Evolutionary conservation across 2,329 filamentous ascomycete species (phyloP).

Genomic region (Orbilia brochopaga): DNA sequence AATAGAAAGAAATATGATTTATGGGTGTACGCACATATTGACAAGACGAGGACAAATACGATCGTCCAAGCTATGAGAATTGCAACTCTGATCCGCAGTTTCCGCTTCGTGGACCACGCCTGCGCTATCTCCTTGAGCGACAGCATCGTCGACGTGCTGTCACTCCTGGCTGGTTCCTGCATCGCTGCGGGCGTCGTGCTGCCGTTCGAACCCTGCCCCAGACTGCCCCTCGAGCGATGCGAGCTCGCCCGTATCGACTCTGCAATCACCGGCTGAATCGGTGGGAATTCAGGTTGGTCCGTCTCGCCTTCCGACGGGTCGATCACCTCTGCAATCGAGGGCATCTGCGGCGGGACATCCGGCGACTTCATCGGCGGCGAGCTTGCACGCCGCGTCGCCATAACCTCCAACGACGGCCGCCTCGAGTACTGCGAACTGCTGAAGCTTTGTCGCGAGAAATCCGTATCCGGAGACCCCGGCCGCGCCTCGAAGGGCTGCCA

Average conservation of each 20-base stretch:
- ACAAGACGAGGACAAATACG: constrained; percentile 38
- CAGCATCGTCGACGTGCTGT: constrained; percentile 5
- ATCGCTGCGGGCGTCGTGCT: not conserved
- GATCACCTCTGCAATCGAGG: constrained; percentile 34
- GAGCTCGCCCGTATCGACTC: constrained; percentile 7
- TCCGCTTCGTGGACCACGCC: constrained; percentile 25
- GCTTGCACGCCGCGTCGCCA: constrained; percentile 13
- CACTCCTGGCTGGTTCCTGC: not conserved
- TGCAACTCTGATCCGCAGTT: constrained; percentile 44
- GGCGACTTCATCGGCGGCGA: constrained; percentile 33
- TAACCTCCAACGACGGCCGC: constrained; percentile 17
- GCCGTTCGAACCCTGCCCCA: not conserved
- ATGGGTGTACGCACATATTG: constrained; percentile 64
- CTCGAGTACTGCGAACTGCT: constrained; percentile 19
- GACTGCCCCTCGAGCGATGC: not conserved
- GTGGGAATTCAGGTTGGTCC: not conserved
- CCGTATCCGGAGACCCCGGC: constrained; percentile 13
- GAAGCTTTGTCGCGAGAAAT: constrained; percentile 9
- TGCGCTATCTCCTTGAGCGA: constrained; percentile 38
- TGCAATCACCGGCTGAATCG: constrained; percentile 8
- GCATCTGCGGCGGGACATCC: constrained; percentile 33
- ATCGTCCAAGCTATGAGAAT: constrained; percentile 49
- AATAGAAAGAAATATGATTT: constrained; percentile 52
- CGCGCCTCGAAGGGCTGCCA: constrained; percentile 27
- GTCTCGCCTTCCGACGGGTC: constrained; percentile 4